phyloP scores from a whole-genome alignment of 495 filamentous ascomycete species.

The Pyronema domesticum region DNA sequence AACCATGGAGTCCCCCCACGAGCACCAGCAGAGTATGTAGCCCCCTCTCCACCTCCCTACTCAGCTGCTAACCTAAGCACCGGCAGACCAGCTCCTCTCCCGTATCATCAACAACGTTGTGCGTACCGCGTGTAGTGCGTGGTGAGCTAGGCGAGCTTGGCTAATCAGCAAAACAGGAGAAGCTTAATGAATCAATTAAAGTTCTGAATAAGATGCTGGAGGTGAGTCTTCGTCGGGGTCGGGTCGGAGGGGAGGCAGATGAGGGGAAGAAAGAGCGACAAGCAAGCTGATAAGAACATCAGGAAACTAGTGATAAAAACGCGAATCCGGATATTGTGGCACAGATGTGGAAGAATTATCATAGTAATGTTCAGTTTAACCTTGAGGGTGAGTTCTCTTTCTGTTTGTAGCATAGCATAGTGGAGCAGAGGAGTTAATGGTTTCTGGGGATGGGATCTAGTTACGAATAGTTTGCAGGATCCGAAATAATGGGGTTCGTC shows the following conservation, averaged over 20 bases:
- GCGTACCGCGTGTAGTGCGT: constrained; percentile 24
- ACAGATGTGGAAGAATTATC: constrained; percentile 99
- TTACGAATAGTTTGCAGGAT: constrained; percentile 70
- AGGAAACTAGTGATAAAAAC: constrained; percentile 96
- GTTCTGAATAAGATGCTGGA: constrained; percentile 82
- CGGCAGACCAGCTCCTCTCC: constrained; percentile 54
- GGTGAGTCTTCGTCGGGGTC: constrained; percentile 29
- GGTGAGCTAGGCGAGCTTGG: constrained; percentile 6
- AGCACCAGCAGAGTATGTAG: constrained; percentile 62
- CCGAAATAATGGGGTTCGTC: constrained; percentile 35
- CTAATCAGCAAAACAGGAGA: constrained; percentile 48
- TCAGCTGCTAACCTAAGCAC: neutral
- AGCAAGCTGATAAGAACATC: neutral
- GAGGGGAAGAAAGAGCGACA: neutral
- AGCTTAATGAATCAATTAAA: constrained; percentile 87
- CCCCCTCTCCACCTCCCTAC: neutral
- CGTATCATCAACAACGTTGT: constrained; percentile 97
- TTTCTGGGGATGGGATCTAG: constrained; percentile 27
- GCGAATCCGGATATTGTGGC: constrained; percentile 97
- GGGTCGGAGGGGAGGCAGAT: neutral
- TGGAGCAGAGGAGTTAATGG: neutral
- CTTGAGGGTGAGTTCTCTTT: constrained; percentile 51
- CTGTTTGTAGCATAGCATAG: neutral
- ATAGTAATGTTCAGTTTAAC: constrained; percentile 93
- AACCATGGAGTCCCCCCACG: constrained; percentile 71